Evolutionary conservation across 345 rosid genomes (phyloP).

Genomic region (Melastoma malabathricum): DNA sequence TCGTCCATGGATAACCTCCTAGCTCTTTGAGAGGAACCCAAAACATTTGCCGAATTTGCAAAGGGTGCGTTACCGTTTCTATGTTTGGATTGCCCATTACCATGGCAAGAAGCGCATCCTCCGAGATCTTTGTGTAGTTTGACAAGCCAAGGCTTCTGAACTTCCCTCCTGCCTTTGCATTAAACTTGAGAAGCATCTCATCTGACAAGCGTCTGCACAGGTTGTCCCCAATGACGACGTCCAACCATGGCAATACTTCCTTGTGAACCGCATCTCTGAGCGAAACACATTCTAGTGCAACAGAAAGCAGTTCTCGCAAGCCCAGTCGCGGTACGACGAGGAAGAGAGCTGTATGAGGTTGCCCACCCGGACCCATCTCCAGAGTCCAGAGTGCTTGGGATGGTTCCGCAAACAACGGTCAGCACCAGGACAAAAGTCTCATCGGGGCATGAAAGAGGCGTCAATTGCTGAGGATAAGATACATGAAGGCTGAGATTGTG

Average conservation of each 20-base stretch:
- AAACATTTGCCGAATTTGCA: too few species aligned
- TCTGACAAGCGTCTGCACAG: slow-evolving; percentile 33
- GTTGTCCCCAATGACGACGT: slow-evolving; percentile 30
- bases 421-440: too few species aligned
- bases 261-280: slow-evolving; percentile 35
- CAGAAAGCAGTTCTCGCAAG: slow-evolving; percentile 41
- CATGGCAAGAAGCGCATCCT: slow-evolving; percentile 44
- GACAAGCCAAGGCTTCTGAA: slow-evolving; percentile 30
- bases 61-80: slow-evolving; percentile 27
- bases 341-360: slow-evolving; percentile 43
- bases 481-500: too few species aligned
- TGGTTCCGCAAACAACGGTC: too few species aligned
- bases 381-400: too few species aligned
- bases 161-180: slow-evolving; percentile 41
- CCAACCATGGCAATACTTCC: slow-evolving; percentile 44
- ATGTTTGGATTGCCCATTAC: slow-evolving; percentile 42
- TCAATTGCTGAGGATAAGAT: too few species aligned
- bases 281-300: slow-evolving; percentile 30
- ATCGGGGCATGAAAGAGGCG: too few species aligned
- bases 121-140: slow-evolving; percentile 38
- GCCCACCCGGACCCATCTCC: slow-evolving; percentile 7
- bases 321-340: slow-evolving; percentile 53
- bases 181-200: slow-evolving; percentile 26
- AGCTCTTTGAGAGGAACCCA: too few species aligned
- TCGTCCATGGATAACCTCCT: too few species aligned